A percentile compares a stretch with the other conserved stretches of the same genome.
These are phyloP conservation scores for Pigoraptor vietnamica DNA, from an alignment of 78 protist species.

Conservation along the genomic window DNA sequence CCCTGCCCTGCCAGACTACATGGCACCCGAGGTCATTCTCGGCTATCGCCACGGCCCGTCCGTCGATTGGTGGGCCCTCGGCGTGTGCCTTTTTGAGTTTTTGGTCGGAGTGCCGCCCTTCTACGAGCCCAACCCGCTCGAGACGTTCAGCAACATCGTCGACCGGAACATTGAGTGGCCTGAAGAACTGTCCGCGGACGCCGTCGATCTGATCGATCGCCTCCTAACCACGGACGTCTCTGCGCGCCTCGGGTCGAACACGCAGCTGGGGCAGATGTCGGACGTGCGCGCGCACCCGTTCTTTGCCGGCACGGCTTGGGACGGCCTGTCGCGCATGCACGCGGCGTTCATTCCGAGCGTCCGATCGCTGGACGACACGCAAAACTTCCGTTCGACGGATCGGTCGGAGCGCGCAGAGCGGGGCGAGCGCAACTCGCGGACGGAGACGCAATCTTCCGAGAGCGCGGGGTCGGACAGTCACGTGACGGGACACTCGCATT, in stretches of 20 bases:
- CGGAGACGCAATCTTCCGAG: too few species aligned
- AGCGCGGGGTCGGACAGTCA: too few species aligned
- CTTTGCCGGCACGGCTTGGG: background rate
- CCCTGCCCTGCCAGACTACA: constrained; percentile 66
- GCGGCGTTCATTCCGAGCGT: background rate
- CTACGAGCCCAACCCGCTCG: constrained; percentile 53
- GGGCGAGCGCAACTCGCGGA: too few species aligned
- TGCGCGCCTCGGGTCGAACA: background rate
- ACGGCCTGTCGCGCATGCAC: background rate
- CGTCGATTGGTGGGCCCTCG: constrained; percentile 70
- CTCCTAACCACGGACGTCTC: background rate
- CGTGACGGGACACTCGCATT: background rate
- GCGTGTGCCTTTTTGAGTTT: constrained; percentile 3
- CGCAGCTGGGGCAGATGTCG: background rate
- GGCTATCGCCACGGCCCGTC: background rate
- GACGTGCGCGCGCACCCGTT: constrained; percentile 12
- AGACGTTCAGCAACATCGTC: constrained; percentile 5
- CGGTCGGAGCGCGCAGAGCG: too few species aligned
- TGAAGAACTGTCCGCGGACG: background rate
- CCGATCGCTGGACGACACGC: background rate
- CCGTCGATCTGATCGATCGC: background rate
- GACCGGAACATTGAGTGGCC: constrained; percentile 25
- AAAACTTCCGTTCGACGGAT: background rate
- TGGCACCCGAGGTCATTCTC: constrained; percentile 47
- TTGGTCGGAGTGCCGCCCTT: background rate